These are phyloP conservation scores for Scheffersomyces illinoinensis DNA, from an alignment of 1,139 yeast genomes.

Conservation along the genomic window DNA sequence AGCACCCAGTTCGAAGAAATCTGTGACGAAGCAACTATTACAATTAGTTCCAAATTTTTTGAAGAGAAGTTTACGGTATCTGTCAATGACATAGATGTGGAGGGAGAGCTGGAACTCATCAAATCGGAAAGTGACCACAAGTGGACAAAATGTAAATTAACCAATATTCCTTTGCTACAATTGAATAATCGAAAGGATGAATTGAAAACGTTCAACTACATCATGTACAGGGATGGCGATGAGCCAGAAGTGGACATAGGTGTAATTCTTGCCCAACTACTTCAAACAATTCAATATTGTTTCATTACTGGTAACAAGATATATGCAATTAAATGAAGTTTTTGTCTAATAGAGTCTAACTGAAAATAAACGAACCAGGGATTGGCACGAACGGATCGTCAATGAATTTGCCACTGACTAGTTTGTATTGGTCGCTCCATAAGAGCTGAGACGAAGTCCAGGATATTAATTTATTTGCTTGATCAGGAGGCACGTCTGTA, in stretches of 20 bases:
- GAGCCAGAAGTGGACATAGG: conserved; percentile 1
- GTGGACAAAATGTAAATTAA: conserved; percentile 41
- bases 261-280: conserved; percentile 16
- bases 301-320: conserved; percentile 33
- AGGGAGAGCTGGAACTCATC: conserved; percentile 15
- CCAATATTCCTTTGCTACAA: conserved; percentile 39
- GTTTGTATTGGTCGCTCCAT: conserved; percentile 22
- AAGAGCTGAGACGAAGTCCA: conserved; percentile 37
- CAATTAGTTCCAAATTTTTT: conserved; percentile 27
- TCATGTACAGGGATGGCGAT: conserved; percentile 8
- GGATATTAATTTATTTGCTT: conserved; percentile 19
- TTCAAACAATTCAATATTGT: conserved; percentile 27
- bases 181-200: conserved; percentile 37
- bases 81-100: conserved; percentile 11
- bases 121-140: conserved; percentile 33
- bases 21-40: conserved; percentile 21
- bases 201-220: conserved; percentile 30
- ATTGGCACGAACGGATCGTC: conserved; percentile 20
- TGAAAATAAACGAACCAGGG: conserved; percentile 18
- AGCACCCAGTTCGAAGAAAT: conserved; percentile 5
- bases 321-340: conserved; percentile 13
- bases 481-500: conserved; percentile 51
- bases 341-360: conserved; percentile 1
- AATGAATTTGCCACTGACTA: conserved; percentile 16
- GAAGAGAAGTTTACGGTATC: conserved; percentile 27